Conservation (phyloP, 306 rosid species). For the Rosa persica region DNA sequence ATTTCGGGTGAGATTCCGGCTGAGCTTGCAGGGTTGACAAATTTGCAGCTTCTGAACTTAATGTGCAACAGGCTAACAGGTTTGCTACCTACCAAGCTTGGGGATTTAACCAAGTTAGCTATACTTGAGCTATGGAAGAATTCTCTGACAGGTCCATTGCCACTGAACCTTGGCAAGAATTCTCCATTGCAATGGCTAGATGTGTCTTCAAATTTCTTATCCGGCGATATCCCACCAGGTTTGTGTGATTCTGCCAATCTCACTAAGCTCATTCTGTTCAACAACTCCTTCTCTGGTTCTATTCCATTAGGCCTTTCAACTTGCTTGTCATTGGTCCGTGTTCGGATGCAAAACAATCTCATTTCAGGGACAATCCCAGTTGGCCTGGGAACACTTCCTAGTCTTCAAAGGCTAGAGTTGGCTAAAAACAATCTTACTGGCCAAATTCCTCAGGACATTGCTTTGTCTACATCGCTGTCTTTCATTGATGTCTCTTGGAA, state of each 20-base stretch:
- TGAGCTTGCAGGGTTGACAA: constrained; percentile 56
- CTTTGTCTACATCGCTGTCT: constrained; percentile 72
- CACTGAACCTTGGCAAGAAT: constrained; percentile 59
- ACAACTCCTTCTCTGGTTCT: constrained; percentile 71
- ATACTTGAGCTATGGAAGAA: constrained; percentile 78
- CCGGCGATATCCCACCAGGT: constrained; percentile 73
- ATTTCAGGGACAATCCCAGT: constrained; percentile 72
- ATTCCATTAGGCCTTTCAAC: constrained; percentile 69
- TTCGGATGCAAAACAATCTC: constrained; percentile 70
- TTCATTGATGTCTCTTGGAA: constrained; percentile 81
- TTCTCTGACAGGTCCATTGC: constrained; percentile 69
- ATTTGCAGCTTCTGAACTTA: constrained; percentile 71
- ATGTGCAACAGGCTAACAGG: constrained; percentile 79
- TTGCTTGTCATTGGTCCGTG: constrained; percentile 70
- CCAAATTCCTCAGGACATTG: constrained; percentile 57
- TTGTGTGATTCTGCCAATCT: constrained; percentile 73
- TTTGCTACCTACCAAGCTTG: constrained; percentile 59
- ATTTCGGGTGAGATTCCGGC: constrained; percentile 82
- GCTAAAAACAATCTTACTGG: constrained; percentile 75
- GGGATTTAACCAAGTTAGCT: constrained; percentile 59
- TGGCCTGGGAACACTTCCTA: constrained; percentile 67
- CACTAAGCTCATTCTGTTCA: constrained; percentile 84
- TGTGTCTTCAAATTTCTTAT: constrained; percentile 74
- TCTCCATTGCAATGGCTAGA: constrained; percentile 88
- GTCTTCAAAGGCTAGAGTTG: constrained; percentile 72